Evolutionary conservation across 2,329 filamentous ascomycete species (phyloP).

Genomic region (Arthrobotrys conoides): DNA sequence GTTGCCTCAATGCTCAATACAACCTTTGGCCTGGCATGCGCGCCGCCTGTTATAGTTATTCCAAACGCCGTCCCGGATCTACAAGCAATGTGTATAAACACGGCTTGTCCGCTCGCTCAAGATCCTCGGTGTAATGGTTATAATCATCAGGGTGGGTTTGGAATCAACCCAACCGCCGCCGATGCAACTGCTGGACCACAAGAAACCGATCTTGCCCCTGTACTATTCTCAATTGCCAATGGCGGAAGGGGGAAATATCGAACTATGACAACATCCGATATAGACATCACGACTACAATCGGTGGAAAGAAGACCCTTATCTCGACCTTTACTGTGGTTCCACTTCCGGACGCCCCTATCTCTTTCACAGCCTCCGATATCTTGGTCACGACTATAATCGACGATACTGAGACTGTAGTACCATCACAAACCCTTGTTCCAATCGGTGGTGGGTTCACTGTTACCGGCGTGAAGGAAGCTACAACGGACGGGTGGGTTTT

Average conservation of each 20-base stretch:
- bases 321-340: conserved; percentile 24
- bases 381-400: conserved; percentile 24
- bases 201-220: conserved; percentile 28
- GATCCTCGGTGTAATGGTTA: conserved; percentile 71
- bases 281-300: conserved; percentile 30
- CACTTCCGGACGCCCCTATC: conserved; percentile 1
- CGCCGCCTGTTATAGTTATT: conserved; percentile 69
- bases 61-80: conserved; percentile 69
- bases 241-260: background rate
- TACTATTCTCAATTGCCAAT: conserved; percentile 32
- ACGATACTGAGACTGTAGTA: conserved; percentile 31
- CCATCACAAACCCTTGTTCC: conserved; percentile 34
- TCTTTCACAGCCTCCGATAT: conserved; percentile 35
- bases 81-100: conserved; percentile 73
- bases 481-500: conserved; percentile 25
- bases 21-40: conserved; percentile 72
- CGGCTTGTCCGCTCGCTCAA: conserved; percentile 70
- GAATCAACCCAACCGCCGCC: conserved; percentile 21
- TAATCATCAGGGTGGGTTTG: conserved; percentile 61
- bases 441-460: conserved; percentile 40
- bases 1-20: conserved; percentile 71
- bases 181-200: conserved; percentile 32
- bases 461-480: background rate
- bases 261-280: conserved; percentile 33
- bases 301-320: conserved; percentile 30